These are phyloP conservation scores for Phytopythium oedochilum DNA, from an alignment of 352 stramenopile species.

Conservation along the genomic window DNA sequence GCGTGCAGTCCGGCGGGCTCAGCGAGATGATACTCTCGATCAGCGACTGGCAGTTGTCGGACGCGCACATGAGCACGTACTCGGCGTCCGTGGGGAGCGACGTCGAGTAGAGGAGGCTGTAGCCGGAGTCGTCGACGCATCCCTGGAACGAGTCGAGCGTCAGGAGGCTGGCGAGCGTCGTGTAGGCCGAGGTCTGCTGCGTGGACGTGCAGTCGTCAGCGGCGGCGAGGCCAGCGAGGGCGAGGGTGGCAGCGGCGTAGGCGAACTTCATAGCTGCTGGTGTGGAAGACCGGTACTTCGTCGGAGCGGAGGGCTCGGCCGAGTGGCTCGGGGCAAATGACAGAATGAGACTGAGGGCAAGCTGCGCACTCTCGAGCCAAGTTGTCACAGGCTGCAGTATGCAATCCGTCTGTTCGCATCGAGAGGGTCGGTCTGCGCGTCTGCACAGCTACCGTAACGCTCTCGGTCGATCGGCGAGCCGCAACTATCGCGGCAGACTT, in stretches of 20 bases:
- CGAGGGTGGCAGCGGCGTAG: conserved; percentile 12
- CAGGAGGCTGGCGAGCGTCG: conserved; percentile 19
- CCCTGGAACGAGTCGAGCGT: conserved; percentile 16
- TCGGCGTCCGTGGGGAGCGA: conserved; percentile 17
- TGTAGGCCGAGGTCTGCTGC: conserved; percentile 24
- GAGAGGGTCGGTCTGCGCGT: no score
- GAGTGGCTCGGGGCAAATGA: neutral
- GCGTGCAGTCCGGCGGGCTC: conserved; percentile 17
- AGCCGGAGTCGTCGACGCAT: conserved; percentile 22
- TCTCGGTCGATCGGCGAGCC: neutral
- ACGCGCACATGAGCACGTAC: conserved; percentile 23
- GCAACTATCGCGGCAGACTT: neutral
- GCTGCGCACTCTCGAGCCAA: no score
- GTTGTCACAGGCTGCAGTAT: no score
- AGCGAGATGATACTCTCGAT: conserved; percentile 15
- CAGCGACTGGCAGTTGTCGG: conserved; percentile 14
- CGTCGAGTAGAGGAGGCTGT: conserved; percentile 22
- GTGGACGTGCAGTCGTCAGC: conserved; percentile 11
- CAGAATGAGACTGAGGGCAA: neutral
- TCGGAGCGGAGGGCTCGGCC: neutral
- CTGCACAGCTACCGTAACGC: neutral
- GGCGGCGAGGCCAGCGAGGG: conserved; percentile 11
- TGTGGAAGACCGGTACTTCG: neutral
- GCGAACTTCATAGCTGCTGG: conserved; percentile 12
- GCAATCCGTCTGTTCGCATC: no score